Percentiles rank a stretch among this genome's conserved stretches.
These are phyloP conservation scores for Colletotrichum lini DNA, from an alignment of 2,329 filamentous ascomycete genomes.

Conservation along the genomic window DNA sequence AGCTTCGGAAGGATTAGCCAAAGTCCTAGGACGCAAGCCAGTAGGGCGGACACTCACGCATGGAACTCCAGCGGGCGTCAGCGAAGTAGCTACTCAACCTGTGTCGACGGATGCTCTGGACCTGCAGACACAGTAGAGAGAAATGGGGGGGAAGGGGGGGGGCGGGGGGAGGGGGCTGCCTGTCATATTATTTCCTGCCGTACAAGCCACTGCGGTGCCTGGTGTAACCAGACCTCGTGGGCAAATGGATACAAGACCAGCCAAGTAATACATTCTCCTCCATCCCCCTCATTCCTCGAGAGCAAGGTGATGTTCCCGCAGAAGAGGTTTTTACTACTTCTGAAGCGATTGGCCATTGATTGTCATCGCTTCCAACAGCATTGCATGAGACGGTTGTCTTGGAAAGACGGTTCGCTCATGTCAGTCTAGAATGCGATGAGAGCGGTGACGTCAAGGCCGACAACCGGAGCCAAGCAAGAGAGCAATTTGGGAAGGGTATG, in stretches of 20 bases:
- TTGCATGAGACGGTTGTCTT: background rate
- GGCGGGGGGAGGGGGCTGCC: background rate
- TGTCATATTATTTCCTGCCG: background rate
- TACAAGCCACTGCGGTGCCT: background rate
- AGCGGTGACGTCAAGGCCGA: background rate
- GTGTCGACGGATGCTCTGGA: background rate
- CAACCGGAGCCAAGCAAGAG: background rate
- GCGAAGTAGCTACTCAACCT: background rate
- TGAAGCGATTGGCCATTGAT: background rate
- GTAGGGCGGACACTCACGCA: background rate
- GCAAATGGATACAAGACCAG: background rate
- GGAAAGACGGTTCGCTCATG: background rate
- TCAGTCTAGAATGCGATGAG: background rate
- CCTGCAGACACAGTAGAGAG: background rate
- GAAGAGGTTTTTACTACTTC: background rate
- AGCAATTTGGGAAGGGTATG: background rate
- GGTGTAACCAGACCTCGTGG: constrained; percentile 4
- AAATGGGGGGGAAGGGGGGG: too few relatives aligned
- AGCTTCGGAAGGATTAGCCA: too few relatives aligned
- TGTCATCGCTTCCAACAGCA: background rate
- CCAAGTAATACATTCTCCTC: too few relatives aligned
- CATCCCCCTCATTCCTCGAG: background rate
- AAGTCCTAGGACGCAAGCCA: background rate
- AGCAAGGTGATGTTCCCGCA: background rate
- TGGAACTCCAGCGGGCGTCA: background rate